Conservation (phyloP, 108 stramenopile species). For the Fistulifera solaris region DNA sequence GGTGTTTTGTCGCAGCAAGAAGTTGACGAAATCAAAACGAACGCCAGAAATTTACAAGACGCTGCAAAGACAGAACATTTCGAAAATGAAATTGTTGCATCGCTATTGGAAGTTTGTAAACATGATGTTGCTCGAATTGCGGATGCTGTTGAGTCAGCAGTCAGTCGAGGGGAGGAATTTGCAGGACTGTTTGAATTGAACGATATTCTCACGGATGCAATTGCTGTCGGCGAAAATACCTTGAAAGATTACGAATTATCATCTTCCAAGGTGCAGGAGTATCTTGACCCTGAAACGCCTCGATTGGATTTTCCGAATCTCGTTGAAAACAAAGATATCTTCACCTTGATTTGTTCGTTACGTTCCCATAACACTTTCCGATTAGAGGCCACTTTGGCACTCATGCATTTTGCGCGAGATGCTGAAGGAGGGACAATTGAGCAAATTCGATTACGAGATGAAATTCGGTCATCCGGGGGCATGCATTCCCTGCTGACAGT, state of each 20-base stretch:
- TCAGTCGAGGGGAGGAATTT: too few relatives aligned
- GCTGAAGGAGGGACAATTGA: constrained; percentile 2
- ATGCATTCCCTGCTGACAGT: constrained; percentile 51
- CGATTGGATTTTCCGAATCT: constrained; percentile 27
- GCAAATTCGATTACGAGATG: constrained; percentile 13
- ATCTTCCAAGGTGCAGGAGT: neutral
- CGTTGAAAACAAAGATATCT: constrained; percentile 43
- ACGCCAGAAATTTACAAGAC: too few relatives aligned
- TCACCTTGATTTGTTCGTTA: constrained; percentile 48
- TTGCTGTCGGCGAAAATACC: constrained; percentile 4
- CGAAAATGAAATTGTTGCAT: too few relatives aligned
- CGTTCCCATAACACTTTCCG: constrained; percentile 28
- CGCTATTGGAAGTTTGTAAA: too few relatives aligned
- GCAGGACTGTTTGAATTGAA: constrained; percentile 16
- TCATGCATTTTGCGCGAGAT: constrained; percentile 40
- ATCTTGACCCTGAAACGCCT: constrained; percentile 3
- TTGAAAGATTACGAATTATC: neutral
- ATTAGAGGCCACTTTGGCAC: constrained; percentile 30
- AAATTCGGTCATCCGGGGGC: constrained; percentile 51
- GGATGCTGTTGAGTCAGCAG: too few relatives aligned
- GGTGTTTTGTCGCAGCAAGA: too few relatives aligned
- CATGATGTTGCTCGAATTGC: too few relatives aligned
- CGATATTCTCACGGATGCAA: constrained; percentile 21
- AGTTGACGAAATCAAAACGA: too few relatives aligned
- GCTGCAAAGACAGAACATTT: too few relatives aligned